Base-by-base conservation (phyloP, 805 yeast species). In the Pichia deserticola region DNA sequence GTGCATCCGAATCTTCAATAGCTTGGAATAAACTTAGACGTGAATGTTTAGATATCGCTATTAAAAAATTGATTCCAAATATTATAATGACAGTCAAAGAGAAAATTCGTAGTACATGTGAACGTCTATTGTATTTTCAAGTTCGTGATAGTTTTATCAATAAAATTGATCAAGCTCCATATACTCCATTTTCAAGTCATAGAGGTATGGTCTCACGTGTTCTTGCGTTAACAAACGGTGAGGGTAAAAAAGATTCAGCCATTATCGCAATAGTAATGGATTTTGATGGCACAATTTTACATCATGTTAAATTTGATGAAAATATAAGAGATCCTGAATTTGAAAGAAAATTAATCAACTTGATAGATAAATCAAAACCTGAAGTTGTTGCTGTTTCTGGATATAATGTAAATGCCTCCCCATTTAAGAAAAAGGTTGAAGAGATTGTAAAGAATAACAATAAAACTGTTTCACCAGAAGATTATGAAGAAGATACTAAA, bases 301-400 rank as follows among this genome's bases (percentile, higher is more conserved):
- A 86, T 49, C 80, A 81, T 52, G 76, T 81, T 62, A 90, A 90
- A 63, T 84, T 93, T 50, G 89, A 83, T 36, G 84, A 81, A 51
- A 79, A 79, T 57, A 87, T 89, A 69, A 82, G 74, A 60, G 77
- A 67, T 56, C 66, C 73, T 9, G 83, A 81, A 6, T 93, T 90
- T 69, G 82, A 77, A 52, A 78, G 76, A 38, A 80, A 78, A 30
- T 77, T 92, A 47, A 70, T 76, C 10, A 76, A 72, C 27, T 73
- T 83, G 47, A 81, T 89, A 49, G 76, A 76, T 48, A 76, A 76
- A 32, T 75, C 81, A 53, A 78, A 77, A 48, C 98, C 98, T 1
- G 97, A 93, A 65, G 96, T 89, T 8, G 79, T 93, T 61, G 97
- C 84, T 40, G 74, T 93, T 43, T 82, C 95, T 41, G 98, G 99